Base-by-base conservation (phyloP, 495 filamentous ascomycete species). In the Neurospora sp. region DNA sequence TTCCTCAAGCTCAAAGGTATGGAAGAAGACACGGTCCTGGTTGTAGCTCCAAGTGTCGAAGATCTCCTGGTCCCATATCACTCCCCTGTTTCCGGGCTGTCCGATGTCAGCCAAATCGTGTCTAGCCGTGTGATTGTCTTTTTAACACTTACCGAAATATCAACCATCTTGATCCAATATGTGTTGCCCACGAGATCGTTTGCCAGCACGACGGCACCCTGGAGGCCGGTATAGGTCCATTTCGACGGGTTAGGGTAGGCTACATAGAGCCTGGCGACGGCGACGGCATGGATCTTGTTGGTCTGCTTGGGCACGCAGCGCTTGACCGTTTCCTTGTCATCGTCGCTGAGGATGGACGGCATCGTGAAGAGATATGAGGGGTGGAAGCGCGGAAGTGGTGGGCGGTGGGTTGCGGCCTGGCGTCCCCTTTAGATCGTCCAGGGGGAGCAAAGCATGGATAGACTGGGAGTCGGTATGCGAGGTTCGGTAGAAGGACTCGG, bases 51-150 rank as follows among this genome's bases (percentile, higher is more conserved):
- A 98, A 66, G 89, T 91, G 71, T 99, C 94, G 81, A 94, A 98
- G 76, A 98, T 91, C 81, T 99, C 96, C 83, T 98, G 94, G 79
- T 99, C 96, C 96, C 96, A 99, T 76, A 99, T 91, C 36, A 99
- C 96, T 69, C 96, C 96, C 77, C 91, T 89, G 81, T 89, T 90
- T 66, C 92, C 85, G 40, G 92, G 88, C 93, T 97, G 77, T 66
- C 24, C 17, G 69, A 66, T 66, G 80, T 84, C 71, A 77, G 74
- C 70, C 19, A 70, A 37, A 31, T 11, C 31, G 7, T 45, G 15
- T n/a, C 34, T 8, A 71, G 36, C 43, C 62, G 39, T 42, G 21
- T 5, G 7, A 15, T 21, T 13, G 21, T 43, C 10, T 42, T 21
- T 28, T 9, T 36, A 37, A 69, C 66, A 89, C 93, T 75, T 84